Conservation (phyloP, 2,329 filamentous ascomycete genomes). For the Sporothrix euskadiensis region DNA sequence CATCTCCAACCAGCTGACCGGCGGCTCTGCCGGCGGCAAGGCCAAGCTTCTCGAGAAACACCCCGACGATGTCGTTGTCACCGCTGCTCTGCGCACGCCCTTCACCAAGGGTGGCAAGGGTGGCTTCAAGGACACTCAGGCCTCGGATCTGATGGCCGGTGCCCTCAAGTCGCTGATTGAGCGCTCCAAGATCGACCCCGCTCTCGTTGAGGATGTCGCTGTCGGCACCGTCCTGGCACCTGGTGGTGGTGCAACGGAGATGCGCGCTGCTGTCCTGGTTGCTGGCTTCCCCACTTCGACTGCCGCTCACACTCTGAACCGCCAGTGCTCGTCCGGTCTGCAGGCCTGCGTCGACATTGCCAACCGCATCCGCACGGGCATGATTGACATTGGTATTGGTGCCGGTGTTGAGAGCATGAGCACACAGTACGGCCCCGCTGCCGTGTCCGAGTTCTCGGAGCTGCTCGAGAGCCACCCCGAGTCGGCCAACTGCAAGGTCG, state of each 20-base stretch:
- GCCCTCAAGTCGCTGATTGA: slow-evolving; percentile 79
- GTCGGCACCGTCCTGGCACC: slow-evolving; percentile 90
- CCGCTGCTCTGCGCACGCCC: slow-evolving; percentile 84
- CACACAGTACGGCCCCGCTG: slow-evolving; percentile 81
- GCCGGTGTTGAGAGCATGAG: slow-evolving; percentile 98
- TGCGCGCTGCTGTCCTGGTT: slow-evolving; percentile 85
- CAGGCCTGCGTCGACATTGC: slow-evolving; percentile 93
- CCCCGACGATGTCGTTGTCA: slow-evolving; percentile 81
- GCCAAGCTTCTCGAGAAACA: slow-evolving; percentile 65
- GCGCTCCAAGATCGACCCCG: slow-evolving; percentile 85
- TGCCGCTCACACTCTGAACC: slow-evolving; percentile 85
- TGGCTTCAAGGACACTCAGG: slow-evolving; percentile 90
- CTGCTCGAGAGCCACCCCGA: slow-evolving; percentile 78
- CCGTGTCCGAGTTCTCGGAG: slow-evolving; percentile 91
- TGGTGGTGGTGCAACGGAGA: slow-evolving; percentile 93
- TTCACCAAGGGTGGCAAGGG: slow-evolving; percentile 93
- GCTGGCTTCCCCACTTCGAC: slow-evolving; percentile 86
- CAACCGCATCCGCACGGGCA: slow-evolving; percentile 84
- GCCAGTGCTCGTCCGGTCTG: slow-evolving; percentile 90
- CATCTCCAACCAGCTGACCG: slow-evolving; percentile 61
- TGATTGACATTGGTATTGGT: slow-evolving; percentile 94
- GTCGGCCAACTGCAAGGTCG: slow-evolving; percentile 93
- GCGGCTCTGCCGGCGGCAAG: slow-evolving; percentile 47
- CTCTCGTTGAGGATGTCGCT: slow-evolving; percentile 85
- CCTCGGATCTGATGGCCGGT: slow-evolving; percentile 80